These are phyloP conservation scores for Alternaria gaisen DNA, from an alignment of 2,329 filamentous ascomycete genomes.

Conservation along the genomic window DNA sequence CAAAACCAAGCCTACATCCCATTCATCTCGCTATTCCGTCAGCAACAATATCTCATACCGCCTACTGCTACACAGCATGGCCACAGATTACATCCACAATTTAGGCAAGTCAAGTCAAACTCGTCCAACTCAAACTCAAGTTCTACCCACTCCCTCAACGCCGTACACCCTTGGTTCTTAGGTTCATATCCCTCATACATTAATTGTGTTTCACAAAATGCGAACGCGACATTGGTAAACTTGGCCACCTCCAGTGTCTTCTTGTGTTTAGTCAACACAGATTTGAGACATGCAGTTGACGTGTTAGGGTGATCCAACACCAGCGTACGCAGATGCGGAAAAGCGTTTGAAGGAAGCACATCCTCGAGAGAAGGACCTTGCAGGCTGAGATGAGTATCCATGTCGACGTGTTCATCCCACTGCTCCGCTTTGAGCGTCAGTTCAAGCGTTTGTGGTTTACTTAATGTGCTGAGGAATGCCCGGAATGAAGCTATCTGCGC, in stretches of 20 bases:
- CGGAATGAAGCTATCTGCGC: neutral
- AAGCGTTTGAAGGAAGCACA: neutral
- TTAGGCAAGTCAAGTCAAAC: neutral
- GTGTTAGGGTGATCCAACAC: neutral
- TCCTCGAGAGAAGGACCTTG: neutral
- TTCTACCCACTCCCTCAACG: neutral
- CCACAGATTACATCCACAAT: neutral
- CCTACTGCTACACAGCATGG: neutral
- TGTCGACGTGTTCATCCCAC: neutral
- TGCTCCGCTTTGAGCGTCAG: neutral
- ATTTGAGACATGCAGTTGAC: neutral
- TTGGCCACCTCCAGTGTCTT: neutral
- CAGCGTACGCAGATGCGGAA: neutral
- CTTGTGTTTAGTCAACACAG: neutral
- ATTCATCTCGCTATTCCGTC: neutral
- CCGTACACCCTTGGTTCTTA: neutral
- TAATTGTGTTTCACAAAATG: neutral
- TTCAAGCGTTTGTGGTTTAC: neutral
- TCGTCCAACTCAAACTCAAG: neutral
- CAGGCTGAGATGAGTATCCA: neutral
- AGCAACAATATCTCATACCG: neutral
- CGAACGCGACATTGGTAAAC: neutral
- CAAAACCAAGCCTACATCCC: neutral
- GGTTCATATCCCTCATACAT: neutral
- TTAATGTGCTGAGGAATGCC: neutral